Base-by-base conservation (phyloP, 805 yeast species). In the Metschnikowia continentalis region DNA sequence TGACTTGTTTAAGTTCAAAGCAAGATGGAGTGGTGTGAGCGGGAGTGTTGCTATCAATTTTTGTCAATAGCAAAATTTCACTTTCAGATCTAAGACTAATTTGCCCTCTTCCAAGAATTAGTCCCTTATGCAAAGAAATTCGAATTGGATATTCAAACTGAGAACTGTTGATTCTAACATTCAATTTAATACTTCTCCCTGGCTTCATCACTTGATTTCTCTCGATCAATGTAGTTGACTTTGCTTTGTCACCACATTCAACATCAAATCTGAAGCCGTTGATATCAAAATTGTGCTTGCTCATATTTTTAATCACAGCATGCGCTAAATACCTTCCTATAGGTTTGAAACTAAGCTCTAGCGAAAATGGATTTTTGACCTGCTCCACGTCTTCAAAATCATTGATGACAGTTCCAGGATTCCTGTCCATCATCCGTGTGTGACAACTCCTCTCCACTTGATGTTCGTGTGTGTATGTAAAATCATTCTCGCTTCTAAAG, bases 91-190 rank as follows among this genome's bases (percentile, higher is more conserved):
- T 4, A n/a, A 20, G 30, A n/a, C 19, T 26, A 15, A 40, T 4
- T n/a, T 40, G 43, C 23, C 32, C 22, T 20, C 17, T 20, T 11
- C 37, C 38, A 5, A 26, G 51, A 40, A 6, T 49, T 36, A 0
- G 53, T 63, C 49, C 64, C 68, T 38, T 48, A 55, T 58, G 71
- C 56, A 6, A 58, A 50, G 30, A 2, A 5, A 72, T 54, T 45
- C 59, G 60, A 57, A 71, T 68, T 6, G 76, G 75, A 48, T 58
- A 63, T 50, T 68, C 67, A 48, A 66, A 58, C 48, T 71, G 71
- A 20, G 68, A 64, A 49, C 60, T 60, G 41, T 58, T 61, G 38
- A 71, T 54, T 3, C 62, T 54, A 45, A 73, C 61, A 46, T 72
- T 71, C 54, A 72, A 71, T 44, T 66, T 72, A 8, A 66, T 59